phyloP scores from a whole-genome alignment of 2,329 filamentous ascomycete species.

The Neofusicoccum sp. region DNA sequence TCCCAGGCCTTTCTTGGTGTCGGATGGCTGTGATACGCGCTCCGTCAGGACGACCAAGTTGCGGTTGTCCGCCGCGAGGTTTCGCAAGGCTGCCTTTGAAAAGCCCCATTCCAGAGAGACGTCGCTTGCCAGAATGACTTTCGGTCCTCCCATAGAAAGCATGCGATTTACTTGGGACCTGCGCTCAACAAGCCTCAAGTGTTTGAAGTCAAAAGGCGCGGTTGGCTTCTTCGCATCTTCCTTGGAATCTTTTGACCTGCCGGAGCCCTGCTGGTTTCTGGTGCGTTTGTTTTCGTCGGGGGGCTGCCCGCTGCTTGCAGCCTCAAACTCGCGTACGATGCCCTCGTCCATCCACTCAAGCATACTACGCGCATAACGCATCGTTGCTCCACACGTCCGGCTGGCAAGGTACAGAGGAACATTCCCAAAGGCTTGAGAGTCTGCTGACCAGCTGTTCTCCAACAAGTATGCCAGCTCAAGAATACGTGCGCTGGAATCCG shows the following conservation, averaged over 20 bases:
- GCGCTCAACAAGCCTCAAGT: conserved; percentile 80
- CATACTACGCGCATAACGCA: conserved; percentile 92
- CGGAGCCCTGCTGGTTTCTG: conserved; percentile 44
- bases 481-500: conserved; percentile 93
- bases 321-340: conserved; percentile 89
- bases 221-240: conserved; percentile 54
- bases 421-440: conserved; percentile 45
- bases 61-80: conserved; percentile 72
- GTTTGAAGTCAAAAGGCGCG: conserved; percentile 87
- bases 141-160: conserved; percentile 55
- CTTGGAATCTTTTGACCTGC: conserved; percentile 31
- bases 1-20: conserved; percentile 55
- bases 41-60: conserved; percentile 91
- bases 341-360: conserved; percentile 99
- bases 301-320: conserved; percentile 48
- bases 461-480: conserved; percentile 89
- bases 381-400: conserved; percentile 81
- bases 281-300: conserved; percentile 33
- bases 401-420: conserved; percentile 78
- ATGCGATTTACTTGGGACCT: conserved; percentile 78
- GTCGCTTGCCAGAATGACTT: conserved; percentile 90
- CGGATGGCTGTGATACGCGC: conserved; percentile 54
- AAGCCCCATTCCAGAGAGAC: conserved; percentile 93
- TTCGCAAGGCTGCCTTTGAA: conserved; percentile 76
- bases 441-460: conserved; percentile 78